A percentile compares a stretch with the other conserved stretches of the same genome.
Conservation (phyloP, 2,329 filamentous ascomycete species). For the Colletotrichum melonis region DNA sequence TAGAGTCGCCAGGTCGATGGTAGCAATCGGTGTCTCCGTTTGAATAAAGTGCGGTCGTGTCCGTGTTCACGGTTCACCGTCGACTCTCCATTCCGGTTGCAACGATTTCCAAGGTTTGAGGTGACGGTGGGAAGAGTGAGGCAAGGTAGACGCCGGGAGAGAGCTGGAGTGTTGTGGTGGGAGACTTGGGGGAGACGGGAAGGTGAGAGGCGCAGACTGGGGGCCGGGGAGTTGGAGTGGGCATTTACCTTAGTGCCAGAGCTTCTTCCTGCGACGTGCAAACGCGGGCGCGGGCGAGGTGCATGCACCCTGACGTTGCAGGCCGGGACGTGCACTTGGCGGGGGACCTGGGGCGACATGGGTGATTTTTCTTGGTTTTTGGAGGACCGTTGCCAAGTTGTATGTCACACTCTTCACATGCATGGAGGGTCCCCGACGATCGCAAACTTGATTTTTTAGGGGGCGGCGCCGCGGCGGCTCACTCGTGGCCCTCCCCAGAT, state of each 20-base stretch:
- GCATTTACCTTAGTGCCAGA: neutral
- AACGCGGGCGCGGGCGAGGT: neutral
- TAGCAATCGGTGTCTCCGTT: constrained; percentile 24
- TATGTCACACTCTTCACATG: constrained; percentile 34
- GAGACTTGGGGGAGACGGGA: neutral
- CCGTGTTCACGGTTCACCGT: constrained; percentile 21
- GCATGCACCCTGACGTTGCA: constrained; percentile 36
- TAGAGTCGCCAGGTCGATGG: constrained; percentile 12
- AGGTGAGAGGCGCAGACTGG: constrained; percentile 7
- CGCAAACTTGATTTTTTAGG: constrained; percentile 31
- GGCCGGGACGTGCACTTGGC: constrained; percentile 27
- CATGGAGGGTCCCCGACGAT: constrained; percentile 30
- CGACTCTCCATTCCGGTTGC: constrained; percentile 24
- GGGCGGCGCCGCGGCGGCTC: constrained; percentile 8
- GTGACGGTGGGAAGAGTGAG: constrained; percentile 22
- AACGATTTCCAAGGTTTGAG: constrained; percentile 33
- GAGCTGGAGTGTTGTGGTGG: neutral
- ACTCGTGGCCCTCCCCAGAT: constrained; percentile 13
- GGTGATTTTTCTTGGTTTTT: constrained; percentile 35
- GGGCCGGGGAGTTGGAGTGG: constrained; percentile 15
- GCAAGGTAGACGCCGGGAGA: neutral
- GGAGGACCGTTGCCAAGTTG: constrained; percentile 33
- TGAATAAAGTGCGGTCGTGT: neutral
- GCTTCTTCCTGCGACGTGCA: neutral
- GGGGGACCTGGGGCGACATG: constrained; percentile 19